phyloP scores from a whole-genome alignment of 306 rosid genomes.

The Medicago arabica region DNA sequence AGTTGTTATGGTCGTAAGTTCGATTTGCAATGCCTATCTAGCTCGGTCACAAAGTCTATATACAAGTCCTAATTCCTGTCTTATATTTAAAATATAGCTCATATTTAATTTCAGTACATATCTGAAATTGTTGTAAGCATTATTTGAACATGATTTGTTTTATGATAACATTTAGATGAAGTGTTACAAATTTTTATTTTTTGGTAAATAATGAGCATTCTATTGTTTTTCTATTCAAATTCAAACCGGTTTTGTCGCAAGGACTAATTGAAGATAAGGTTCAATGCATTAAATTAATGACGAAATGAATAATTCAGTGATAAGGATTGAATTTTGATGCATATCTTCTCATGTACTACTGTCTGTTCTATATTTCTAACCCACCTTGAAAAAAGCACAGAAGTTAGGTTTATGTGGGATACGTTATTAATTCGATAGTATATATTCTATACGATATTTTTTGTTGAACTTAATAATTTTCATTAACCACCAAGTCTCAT shows the following conservation, averaged over 20 bases:
- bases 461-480: constrained; percentile 6
- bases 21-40: constrained; percentile 50
- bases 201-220: constrained; percentile 37
- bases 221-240: constrained; percentile 3
- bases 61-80: constrained; percentile 44
- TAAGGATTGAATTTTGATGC: constrained; percentile 22
- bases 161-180: constrained; percentile 40
- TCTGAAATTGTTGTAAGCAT: constrained; percentile 57
- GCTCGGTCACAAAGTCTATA: constrained; percentile 49
- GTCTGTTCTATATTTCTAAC: constrained; percentile 20
- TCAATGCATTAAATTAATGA: constrained; percentile 20
- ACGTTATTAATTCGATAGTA: background rate
- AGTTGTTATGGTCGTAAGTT: constrained; percentile 46
- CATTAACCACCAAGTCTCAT: background rate
- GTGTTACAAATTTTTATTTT: constrained; percentile 39
- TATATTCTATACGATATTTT: background rate
- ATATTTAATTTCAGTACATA: constrained; percentile 54
- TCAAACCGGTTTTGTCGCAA: background rate
- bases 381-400: background rate
- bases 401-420: background rate
- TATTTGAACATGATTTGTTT: constrained; percentile 59
- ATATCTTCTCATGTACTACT: background rate
- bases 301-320: constrained; percentile 27
- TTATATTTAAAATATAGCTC: constrained; percentile 46
- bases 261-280: constrained; percentile 16